Evolutionary conservation across 2,329 filamentous ascomycete genomes (phyloP), one percentile per base, ranked within the genome.

Genomic region (Rhynchosporium secalis): DNA sequence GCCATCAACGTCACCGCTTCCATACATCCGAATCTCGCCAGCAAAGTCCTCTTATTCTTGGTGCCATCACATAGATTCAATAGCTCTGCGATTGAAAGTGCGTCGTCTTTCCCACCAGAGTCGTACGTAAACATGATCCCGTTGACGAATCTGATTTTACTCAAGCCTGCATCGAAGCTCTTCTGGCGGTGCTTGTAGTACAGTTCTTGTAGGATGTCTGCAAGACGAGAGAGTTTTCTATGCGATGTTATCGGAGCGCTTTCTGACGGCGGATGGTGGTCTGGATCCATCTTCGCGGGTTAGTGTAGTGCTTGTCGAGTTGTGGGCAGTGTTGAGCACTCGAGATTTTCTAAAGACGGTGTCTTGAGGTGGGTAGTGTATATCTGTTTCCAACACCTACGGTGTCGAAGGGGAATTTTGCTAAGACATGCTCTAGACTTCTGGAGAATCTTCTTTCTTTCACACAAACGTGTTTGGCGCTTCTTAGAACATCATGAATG

Each of bases 1-100:
- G 58, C 41, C 41, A 64, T 55, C 47, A 38, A 51, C 28, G 20
- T 56, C 12, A 57, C 49, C 13, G 49, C 40, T 13, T 64, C 55
- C 4, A 26, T 20, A 28, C 58, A 49, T 7, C 52, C 58, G 13
- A 33, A 20, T 36, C 33, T 31, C 2, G 36, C 49, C 29, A 64
- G 31, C 15, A 61, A 29, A 8, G 56, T 26, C 43, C 52, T n/a
- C 28, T 61, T 45, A 10, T 57, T 46, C 2, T 31, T 52, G 13
- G 47, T 6, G 5, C 28, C 15, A 26, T n/a, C 43, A 20, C 43
- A 46, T 8, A 46, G 1, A 6, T 9, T n/a, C n/a, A 46, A 20
- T 5, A 46, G n/a, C 43, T 46, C n/a, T 46, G 43, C n/a, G 15
- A 10, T 46, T 4, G 43, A 9, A 8, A 26, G n/a, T 9, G 8